Conservation (phyloP, 2,329 filamentous ascomycete genomes). For the Beauveria australis region DNA sequence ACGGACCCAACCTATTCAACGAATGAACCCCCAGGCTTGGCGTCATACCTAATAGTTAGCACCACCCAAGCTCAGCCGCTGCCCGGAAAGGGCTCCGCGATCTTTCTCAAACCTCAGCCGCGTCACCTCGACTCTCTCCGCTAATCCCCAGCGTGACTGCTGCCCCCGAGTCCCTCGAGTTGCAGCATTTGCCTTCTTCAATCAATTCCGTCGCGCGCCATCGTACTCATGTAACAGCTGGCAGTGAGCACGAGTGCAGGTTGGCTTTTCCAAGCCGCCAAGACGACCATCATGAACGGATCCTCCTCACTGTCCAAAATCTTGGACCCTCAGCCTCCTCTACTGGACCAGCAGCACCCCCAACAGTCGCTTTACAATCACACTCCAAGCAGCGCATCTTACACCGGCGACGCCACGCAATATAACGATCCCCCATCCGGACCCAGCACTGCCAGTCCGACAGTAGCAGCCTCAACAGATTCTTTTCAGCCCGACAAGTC, state of each 20-base stretch:
- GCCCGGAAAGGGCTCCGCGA: conserved; percentile 3
- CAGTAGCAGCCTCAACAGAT: neutral
- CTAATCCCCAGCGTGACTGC: neutral
- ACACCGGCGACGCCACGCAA: neutral
- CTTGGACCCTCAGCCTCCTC: conserved; percentile 5
- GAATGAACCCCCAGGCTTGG: neutral
- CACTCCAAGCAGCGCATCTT: neutral
- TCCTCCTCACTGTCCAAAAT: conserved; percentile 8
- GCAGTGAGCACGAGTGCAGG: neutral
- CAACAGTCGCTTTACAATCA: neutral
- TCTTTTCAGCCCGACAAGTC: neutral
- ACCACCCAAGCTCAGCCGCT: neutral
- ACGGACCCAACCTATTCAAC: neutral
- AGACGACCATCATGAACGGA: conserved; percentile 6
- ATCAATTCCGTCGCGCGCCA: neutral
- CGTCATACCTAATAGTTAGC: neutral
- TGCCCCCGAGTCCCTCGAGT: neutral
- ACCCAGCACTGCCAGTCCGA: neutral
- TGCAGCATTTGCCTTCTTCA: neutral
- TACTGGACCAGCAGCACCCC: neutral
- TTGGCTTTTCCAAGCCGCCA: neutral
- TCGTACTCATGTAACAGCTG: conserved; percentile 3
- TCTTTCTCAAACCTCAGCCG: neutral
- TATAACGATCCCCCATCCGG: neutral
- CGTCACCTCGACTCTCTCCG: neutral